Evolutionary conservation across 345 rosid species (phyloP).

Genomic region (Acer campestre): DNA sequence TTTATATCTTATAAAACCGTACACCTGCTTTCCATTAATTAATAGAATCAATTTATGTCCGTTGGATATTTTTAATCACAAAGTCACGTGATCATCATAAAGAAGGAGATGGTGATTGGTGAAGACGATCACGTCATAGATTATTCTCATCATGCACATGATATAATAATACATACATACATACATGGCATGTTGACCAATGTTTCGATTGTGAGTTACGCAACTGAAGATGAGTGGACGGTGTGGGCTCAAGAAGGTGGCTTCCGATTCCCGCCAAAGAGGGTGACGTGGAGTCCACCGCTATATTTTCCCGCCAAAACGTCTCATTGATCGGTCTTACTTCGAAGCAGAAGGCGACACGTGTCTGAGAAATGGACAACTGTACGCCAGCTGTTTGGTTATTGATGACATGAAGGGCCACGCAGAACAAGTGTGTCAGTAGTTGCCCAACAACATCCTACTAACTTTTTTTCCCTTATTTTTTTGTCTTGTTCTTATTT

Average conservation of each 20-base stretch:
- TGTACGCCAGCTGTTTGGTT: constrained; percentile 9
- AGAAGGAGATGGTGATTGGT: background rate
- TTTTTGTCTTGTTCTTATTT: no score
- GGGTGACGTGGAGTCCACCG: constrained; percentile 31
- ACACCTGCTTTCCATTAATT: background rate
- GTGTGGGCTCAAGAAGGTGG: constrained; percentile 8
- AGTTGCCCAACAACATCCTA: background rate
- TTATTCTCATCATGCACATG: no score
- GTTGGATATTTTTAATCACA: background rate
- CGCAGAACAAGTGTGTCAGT: constrained; percentile 8
- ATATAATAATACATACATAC: no score
- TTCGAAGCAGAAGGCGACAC: constrained; percentile 9
- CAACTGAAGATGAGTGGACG: constrained; percentile 26
- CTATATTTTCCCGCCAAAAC: constrained; percentile 39
- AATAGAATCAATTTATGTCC: background rate
- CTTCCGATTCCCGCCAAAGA: constrained; percentile 49
- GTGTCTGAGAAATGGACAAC: background rate
- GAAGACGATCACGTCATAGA: background rate
- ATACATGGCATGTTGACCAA: background rate
- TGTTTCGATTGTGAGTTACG: constrained; percentile 17
- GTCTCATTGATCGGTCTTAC: background rate
- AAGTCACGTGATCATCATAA: constrained; percentile 12
- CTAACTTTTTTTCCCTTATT: no score
- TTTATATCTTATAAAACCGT: no score
- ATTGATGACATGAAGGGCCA: background rate